Evolutionary conservation across 2,329 filamentous ascomycete species (phyloP).

Genomic region (Dendryphion nanum): DNA sequence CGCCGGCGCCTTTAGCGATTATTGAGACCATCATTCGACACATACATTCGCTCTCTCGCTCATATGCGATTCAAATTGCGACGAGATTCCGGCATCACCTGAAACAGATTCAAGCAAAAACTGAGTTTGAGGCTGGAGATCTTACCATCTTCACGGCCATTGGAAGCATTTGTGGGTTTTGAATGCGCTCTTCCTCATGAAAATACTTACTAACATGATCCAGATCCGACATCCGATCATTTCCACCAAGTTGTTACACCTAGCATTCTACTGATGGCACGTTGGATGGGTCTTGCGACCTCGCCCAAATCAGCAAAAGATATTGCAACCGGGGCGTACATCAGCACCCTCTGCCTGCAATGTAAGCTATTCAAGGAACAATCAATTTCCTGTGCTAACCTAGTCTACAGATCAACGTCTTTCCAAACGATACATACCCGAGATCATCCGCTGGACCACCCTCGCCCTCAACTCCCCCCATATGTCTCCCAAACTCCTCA

Average conservation of each 20-base stretch:
- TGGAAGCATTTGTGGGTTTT: constrained; percentile 76
- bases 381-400: too few species aligned
- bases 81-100: constrained; percentile 76
- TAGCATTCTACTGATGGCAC: constrained; percentile 77
- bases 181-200: too few species aligned
- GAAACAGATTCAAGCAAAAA: constrained; percentile 52
- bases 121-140: constrained; percentile 65
- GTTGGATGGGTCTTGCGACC: constrained; percentile 74
- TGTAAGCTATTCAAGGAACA: too few species aligned
- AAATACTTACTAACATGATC: too few species aligned
- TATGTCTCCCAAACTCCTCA: constrained; percentile 48
- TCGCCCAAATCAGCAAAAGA: constrained; percentile 65
- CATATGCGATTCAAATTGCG: constrained; percentile 75
- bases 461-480: constrained; percentile 61
- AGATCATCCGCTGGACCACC: constrained; percentile 77
- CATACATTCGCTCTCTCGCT: constrained; percentile 87
- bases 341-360: constrained; percentile 75
- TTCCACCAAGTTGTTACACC: constrained; percentile 95
- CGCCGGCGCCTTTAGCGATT: constrained; percentile 61
- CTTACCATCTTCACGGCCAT: constrained; percentile 81
- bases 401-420: constrained; percentile 78
- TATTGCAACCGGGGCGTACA: constrained; percentile 70
- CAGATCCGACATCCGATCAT: constrained; percentile 94
- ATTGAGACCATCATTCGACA: constrained; percentile 83
- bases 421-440: constrained; percentile 85